phyloP scores from a whole-genome alignment of 768 basidiomycete species.

The Boletus rufocinnamomeus region DNA sequence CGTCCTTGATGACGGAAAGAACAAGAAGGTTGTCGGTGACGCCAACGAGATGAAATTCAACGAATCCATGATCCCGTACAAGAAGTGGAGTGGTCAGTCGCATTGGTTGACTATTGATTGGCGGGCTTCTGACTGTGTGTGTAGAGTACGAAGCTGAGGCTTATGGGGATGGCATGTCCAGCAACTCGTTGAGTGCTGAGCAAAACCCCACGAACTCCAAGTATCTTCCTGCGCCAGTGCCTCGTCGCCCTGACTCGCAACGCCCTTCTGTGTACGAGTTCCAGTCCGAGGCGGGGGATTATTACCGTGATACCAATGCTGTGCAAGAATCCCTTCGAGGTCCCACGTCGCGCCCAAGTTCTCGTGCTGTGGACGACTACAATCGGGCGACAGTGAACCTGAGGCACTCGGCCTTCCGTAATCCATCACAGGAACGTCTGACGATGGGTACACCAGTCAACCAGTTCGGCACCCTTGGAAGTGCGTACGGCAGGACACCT shows the following conservation, averaged over 20 bases:
- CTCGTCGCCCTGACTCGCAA: conserved; percentile 41
- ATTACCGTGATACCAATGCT: conserved; percentile 56
- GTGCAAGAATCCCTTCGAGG: conserved; percentile 37
- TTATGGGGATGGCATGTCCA: conserved; percentile 53
- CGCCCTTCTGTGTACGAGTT: conserved; percentile 45
- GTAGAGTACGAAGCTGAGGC: conserved; percentile 66
- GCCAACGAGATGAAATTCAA: conserved; percentile 72
- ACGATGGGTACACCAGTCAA: conserved; percentile 37
- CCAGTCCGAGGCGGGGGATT: conserved; percentile 53
- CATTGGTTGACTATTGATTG: not conserved
- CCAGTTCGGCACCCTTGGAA: conserved; percentile 38
- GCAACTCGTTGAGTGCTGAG: conserved; percentile 42
- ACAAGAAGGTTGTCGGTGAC: conserved; percentile 55
- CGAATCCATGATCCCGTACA: conserved; percentile 75
- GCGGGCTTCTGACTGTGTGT: conserved; percentile 14
- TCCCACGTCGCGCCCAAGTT: conserved; percentile 34
- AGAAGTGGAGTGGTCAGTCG: conserved; percentile 65
- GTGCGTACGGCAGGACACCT: conserved; percentile 42
- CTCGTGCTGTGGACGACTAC: conserved; percentile 32
- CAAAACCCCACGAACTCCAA: conserved; percentile 27
- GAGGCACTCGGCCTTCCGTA: conserved; percentile 30
- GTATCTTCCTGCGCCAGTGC: conserved; percentile 37
- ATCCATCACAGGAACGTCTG: conserved; percentile 42
- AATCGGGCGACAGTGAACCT: conserved; percentile 31
- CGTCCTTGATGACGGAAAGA: conserved; percentile 65